A percentile compares a stretch with the other conserved stretches of the same genome.
Evolutionary conservation across 2,329 filamentous ascomycete genomes (phyloP).

Genomic region (Aspergillus neotritici): DNA sequence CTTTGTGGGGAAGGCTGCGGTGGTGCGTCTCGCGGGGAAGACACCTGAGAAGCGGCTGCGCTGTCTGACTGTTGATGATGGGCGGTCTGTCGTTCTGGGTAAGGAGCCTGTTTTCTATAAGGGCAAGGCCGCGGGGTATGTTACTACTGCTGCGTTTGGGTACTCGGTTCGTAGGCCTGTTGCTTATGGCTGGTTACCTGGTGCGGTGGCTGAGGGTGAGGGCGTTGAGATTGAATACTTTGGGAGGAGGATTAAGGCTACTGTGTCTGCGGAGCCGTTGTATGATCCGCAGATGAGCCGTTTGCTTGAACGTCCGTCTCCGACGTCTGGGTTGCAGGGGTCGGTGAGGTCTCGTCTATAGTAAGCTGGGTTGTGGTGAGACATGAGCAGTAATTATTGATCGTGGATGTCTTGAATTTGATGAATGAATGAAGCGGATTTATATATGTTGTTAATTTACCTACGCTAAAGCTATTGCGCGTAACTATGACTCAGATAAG

Average conservation of each 20-base stretch:
- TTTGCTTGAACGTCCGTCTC: conserved; percentile 18
- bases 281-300: conserved; percentile 41
- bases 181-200: conserved; percentile 55
- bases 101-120: conserved; percentile 56
- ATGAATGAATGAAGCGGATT: too few relatives aligned
- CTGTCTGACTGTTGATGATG: conserved; percentile 53
- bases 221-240: conserved; percentile 59
- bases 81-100: conserved; percentile 52
- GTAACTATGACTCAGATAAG: too few relatives aligned
- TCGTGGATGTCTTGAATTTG: too few relatives aligned
- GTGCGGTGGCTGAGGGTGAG: conserved; percentile 42
- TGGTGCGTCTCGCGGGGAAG: conserved; percentile 40
- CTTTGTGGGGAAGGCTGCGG: conserved; percentile 50
- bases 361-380: too few relatives aligned
- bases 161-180: conserved; percentile 56
- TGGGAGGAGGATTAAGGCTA: conserved; percentile 49
- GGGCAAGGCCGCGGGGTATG: conserved; percentile 49
- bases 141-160: conserved; percentile 57
- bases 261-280: conserved; percentile 48
- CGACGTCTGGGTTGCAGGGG: conserved; percentile 4
- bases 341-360: conserved; percentile 14
- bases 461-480: too few relatives aligned
- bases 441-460: too few relatives aligned
- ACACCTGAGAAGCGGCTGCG: conserved; percentile 35
- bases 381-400: too few relatives aligned